phyloP scores from a whole-genome alignment of 2,329 filamentous ascomycete species.

The Diaporthe australafricana region DNA sequence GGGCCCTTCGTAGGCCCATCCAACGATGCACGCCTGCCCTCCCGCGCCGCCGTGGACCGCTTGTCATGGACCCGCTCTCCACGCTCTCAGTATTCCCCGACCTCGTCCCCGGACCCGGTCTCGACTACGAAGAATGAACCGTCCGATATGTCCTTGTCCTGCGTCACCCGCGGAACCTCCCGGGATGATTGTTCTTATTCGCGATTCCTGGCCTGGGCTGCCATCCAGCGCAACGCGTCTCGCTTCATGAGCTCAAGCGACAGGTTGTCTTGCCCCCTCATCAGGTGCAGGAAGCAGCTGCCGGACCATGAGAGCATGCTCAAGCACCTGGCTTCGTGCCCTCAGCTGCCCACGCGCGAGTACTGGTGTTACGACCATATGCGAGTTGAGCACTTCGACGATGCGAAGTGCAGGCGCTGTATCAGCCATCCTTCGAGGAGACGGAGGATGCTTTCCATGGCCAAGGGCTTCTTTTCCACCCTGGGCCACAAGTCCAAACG shows the following conservation, averaged over 20 bases:
- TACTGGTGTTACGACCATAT: conserved; percentile 69
- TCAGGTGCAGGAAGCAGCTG: conserved; percentile 63
- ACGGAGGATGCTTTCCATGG: conserved; percentile 63
- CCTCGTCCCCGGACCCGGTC: conserved; percentile 15
- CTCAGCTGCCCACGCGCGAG: conserved; percentile 60
- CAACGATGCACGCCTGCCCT: conserved; percentile 16
- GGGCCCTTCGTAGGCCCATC: conserved; percentile 32
- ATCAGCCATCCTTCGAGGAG: conserved; percentile 63
- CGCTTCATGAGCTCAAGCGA: conserved; percentile 59
- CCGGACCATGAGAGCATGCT: conserved; percentile 66
- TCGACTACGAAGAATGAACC: conserved; percentile 8
- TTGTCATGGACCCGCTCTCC: neutral
- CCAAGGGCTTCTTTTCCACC: conserved; percentile 65
- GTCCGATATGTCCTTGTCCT: conserved; percentile 29
- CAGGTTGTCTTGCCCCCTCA: conserved; percentile 62
- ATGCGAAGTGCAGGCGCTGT: conserved; percentile 62
- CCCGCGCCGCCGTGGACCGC: conserved; percentile 18
- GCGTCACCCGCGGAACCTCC: conserved; percentile 53
- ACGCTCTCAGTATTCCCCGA: conserved; percentile 17
- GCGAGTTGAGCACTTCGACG: conserved; percentile 63
- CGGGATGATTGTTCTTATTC: conserved; percentile 64
- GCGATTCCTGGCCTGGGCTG: conserved; percentile 68
- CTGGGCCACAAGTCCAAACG: conserved; percentile 61
- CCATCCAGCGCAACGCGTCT: conserved; percentile 65
- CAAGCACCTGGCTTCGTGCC: conserved; percentile 61